phyloP scores from a whole-genome alignment of 1,139 yeast species.

The Blastobotrys apis region DNA sequence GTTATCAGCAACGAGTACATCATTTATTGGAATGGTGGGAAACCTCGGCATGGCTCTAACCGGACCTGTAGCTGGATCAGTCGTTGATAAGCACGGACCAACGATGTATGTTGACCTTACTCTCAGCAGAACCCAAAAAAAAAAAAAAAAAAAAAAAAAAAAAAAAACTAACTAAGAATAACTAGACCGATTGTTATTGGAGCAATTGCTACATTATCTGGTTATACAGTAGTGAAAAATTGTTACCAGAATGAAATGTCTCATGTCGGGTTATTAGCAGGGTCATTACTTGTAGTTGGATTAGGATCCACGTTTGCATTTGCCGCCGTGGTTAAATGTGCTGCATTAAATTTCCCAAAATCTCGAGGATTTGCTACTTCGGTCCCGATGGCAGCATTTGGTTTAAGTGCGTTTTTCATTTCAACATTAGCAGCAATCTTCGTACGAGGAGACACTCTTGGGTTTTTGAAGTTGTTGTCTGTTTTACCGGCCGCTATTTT shows the following conservation, averaged over 20 bases:
- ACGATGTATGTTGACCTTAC: constrained; percentile 26
- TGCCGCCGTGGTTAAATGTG: constrained; percentile 41
- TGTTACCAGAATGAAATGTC: constrained; percentile 24
- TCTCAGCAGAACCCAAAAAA: not conserved
- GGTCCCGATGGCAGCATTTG: constrained; percentile 43
- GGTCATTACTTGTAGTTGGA: constrained; percentile 35
- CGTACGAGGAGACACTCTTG: constrained; percentile 32
- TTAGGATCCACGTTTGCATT: constrained; percentile 39
- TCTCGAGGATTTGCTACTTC: constrained; percentile 40
- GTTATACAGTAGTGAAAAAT: constrained; percentile 31
- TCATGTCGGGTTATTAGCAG: constrained; percentile 27
- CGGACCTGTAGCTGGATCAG: constrained; percentile 57
- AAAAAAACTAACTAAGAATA: too few relatives aligned
- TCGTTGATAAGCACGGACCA: constrained; percentile 57
- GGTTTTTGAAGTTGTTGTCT: constrained; percentile 33
- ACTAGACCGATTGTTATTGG: constrained; percentile 32
- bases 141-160: not conserved
- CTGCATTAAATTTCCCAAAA: constrained; percentile 40
- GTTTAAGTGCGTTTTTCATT: constrained; percentile 39
- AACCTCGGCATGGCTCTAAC: constrained; percentile 55
- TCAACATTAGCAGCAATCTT: constrained; percentile 33
- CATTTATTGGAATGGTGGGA: constrained; percentile 55
- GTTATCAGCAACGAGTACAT: constrained; percentile 52
- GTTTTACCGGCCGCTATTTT: constrained; percentile 32
- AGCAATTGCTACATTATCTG: constrained; percentile 29